Evolutionary conservation across 2,329 filamentous ascomycete species (phyloP).

Genomic region (Colletotrichum salicis): DNA sequence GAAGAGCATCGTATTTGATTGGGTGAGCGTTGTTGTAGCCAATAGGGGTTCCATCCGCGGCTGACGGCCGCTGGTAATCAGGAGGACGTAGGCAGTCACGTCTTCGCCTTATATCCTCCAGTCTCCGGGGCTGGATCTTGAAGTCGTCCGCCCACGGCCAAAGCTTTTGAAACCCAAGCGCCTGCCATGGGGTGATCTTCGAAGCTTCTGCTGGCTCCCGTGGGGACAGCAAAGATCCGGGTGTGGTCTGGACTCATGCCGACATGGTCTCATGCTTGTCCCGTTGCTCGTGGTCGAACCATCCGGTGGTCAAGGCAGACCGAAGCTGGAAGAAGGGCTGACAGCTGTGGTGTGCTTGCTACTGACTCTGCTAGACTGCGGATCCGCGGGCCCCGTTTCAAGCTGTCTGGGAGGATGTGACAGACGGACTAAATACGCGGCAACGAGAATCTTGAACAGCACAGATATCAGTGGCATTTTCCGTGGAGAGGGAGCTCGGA

Average conservation of each 20-base stretch:
- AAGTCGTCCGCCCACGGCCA: neutral
- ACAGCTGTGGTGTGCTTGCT: neutral
- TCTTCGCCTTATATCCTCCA: neutral
- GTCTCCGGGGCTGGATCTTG: neutral
- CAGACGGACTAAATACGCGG: neutral
- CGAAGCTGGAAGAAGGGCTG: neutral
- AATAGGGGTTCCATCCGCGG: neutral
- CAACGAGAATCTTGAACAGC: neutral
- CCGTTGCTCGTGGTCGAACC: neutral
- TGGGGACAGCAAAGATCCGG: neutral
- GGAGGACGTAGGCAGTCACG: neutral
- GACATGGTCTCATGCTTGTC: neutral
- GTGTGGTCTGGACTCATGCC: neutral
- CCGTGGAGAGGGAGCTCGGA: neutral
- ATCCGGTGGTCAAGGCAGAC: neutral
- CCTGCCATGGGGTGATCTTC: constrained; percentile 6
- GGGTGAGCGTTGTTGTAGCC: neutral
- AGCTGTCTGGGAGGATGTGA: constrained; percentile 3
- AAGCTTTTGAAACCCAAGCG: neutral
- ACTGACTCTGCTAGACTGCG: neutral
- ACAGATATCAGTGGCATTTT: neutral
- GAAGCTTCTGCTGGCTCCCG: constrained; percentile 9
- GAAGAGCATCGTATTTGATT: neutral
- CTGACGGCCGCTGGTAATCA: neutral
- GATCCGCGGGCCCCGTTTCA: neutral